Conservation (phyloP, 148 eudicot genomes). For the Rhododendron mucronatum region DNA sequence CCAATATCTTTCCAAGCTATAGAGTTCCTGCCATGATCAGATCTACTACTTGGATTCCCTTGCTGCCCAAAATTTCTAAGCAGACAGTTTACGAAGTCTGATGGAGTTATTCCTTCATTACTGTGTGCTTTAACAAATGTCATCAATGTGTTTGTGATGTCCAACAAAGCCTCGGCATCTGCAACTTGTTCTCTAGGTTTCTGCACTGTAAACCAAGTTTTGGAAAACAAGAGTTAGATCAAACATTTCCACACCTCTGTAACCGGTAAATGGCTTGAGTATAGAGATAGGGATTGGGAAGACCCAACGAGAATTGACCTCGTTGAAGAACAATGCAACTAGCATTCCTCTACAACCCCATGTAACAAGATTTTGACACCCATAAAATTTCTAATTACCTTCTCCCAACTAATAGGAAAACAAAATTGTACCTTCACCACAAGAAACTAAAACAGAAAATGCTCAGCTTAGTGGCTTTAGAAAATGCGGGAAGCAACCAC, state of each 20-base stretch:
- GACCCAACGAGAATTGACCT: neutral
- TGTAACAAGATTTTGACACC: neutral
- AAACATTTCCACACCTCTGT: neutral
- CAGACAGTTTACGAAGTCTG: constrained; percentile 57
- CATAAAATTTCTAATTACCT: neutral
- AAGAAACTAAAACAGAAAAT: neutral
- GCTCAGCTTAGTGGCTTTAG: neutral
- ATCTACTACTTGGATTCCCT: constrained; percentile 38
- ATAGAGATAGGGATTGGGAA: neutral
- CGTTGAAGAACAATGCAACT: neutral
- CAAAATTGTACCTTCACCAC: neutral
- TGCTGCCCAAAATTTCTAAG: constrained; percentile 47
- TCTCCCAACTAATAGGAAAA: neutral
- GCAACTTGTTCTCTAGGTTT: constrained; percentile 93
- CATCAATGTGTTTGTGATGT: constrained; percentile 60
- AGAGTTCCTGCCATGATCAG: constrained; percentile 30
- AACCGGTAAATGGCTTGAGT: neutral
- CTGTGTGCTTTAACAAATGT: constrained; percentile 55
- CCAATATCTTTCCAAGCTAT: constrained; percentile 72
- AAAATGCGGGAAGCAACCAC: neutral
- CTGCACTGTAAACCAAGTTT: constrained; percentile 40
- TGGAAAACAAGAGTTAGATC: neutral
- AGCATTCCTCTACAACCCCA: neutral
- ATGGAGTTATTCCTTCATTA: constrained; percentile 59
- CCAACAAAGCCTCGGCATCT: constrained; percentile 82